These are phyloP conservation scores for Clarireedia hainanense DNA, from an alignment of 2,329 filamentous ascomycete genomes.

Conservation along the genomic window DNA sequence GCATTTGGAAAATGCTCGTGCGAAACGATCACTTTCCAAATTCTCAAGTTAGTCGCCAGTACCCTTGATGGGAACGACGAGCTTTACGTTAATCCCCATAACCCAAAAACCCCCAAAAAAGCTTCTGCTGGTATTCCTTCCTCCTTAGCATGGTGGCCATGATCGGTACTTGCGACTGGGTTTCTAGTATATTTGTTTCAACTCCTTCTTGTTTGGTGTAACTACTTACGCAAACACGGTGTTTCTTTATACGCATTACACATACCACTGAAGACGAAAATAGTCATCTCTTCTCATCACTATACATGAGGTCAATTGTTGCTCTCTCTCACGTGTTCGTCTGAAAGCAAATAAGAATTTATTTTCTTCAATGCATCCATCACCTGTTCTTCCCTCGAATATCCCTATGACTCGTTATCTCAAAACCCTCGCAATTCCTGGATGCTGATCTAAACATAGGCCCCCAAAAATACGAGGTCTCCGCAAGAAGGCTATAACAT, in stretches of 20 bases:
- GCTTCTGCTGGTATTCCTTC: not conserved
- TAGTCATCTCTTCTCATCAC: slow-evolving; percentile 2
- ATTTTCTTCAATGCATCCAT: no score
- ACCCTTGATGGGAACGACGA: no score
- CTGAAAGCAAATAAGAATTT: not conserved
- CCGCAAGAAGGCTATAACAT: no score
- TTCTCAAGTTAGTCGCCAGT: no score
- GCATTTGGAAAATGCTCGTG: not conserved
- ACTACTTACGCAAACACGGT: not conserved
- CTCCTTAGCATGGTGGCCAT: no score
- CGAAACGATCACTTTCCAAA: no score
- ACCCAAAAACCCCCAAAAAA: not conserved
- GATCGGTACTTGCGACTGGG: not conserved
- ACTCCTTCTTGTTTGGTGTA: not conserved
- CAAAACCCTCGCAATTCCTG: no score
- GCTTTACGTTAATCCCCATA: not conserved
- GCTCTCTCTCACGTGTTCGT: not conserved
- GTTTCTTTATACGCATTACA: not conserved
- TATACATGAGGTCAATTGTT: slow-evolving; percentile 5
- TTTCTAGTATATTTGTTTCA: not conserved
- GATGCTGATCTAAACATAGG: no score
- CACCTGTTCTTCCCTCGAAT: no score
- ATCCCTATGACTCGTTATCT: no score
- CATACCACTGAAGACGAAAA: not conserved
- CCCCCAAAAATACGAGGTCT: no score